Conservation (phyloP, 495 filamentous ascomycete species). For the Penicillium maclennaniae region DNA sequence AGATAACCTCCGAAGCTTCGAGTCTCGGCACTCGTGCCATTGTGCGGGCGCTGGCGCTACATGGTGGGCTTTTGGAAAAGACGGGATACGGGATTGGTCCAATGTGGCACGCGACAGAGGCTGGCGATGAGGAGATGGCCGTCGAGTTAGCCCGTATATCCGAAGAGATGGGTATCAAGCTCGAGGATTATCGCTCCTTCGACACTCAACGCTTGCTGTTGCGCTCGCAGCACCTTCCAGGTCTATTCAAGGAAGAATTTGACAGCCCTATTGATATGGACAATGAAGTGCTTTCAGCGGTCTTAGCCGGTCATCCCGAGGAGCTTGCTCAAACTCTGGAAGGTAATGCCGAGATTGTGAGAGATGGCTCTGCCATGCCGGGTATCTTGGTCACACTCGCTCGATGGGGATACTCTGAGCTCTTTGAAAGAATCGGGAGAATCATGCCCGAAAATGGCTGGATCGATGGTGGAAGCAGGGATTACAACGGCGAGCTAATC, state of each 20-base stretch:
- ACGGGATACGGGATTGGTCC: not conserved
- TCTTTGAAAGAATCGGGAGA: conserved; percentile 17
- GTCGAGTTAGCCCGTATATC: conserved; percentile 8
- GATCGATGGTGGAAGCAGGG: conserved; percentile 8
- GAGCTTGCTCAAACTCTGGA: conserved; percentile 13
- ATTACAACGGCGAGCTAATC: not conserved
- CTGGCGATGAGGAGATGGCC: conserved; percentile 15
- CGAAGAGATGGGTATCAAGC: not conserved
- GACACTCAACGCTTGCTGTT: conserved; percentile 2
- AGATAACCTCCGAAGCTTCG: conserved; percentile 10
- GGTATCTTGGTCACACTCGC: conserved; percentile 12
- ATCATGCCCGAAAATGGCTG: conserved; percentile 5
- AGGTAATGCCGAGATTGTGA: not conserved
- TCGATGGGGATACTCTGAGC: conserved; percentile 17
- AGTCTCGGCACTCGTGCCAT: conserved; percentile 2
- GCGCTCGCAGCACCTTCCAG: conserved; percentile 10
- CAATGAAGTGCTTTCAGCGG: conserved; percentile 1
- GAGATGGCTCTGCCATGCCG: not conserved
- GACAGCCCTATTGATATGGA: not conserved
- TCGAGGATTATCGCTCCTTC: not conserved
- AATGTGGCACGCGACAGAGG: conserved; percentile 1
- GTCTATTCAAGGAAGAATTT: conserved; percentile 2
- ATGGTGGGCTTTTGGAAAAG: not conserved
- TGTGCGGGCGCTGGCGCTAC: conserved; percentile 2
- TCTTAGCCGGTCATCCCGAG: conserved; percentile 5